A percentile compares a stretch with the other conserved stretches of the same genome.
Conservation (phyloP, 495 filamentous ascomycete species). For the Aspergillus ostianus region DNA sequence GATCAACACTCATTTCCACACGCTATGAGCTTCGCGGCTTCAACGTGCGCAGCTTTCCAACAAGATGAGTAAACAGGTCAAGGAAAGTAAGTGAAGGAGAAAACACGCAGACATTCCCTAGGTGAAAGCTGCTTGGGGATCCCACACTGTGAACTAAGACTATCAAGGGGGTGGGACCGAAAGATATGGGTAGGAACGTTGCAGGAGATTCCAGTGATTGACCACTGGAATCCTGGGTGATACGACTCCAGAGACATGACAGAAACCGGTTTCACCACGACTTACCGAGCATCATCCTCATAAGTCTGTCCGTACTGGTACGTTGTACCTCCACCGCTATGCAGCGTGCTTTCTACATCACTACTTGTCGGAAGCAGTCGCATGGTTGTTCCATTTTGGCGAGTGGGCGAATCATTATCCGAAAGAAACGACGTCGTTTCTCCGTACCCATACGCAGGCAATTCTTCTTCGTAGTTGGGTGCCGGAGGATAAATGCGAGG, state of each 20-base stretch:
- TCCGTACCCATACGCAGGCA: slow-evolving; percentile 40
- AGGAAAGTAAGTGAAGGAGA: background rate
- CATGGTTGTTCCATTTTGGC: slow-evolving; percentile 53
- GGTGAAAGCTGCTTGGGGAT: background rate
- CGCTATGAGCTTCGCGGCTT: background rate
- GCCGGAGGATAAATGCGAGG: slow-evolving; percentile 24
- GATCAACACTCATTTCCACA: background rate
- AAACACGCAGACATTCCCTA: background rate
- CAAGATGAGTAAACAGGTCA: background rate
- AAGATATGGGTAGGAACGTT: background rate
- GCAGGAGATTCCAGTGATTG: slow-evolving; percentile 12
- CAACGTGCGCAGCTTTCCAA: background rate
- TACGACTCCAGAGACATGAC: slow-evolving; percentile 9
- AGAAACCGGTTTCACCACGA: background rate
- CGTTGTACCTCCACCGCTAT: slow-evolving; percentile 18
- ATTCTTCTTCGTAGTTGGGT: slow-evolving; percentile 39
- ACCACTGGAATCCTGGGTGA: slow-evolving; percentile 11
- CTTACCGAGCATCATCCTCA: slow-evolving; percentile 21
- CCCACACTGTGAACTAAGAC: background rate
- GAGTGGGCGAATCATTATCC: slow-evolving; percentile 32
- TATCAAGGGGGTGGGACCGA: slow-evolving; percentile 12
- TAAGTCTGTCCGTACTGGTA: slow-evolving; percentile 23
- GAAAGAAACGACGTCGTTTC: slow-evolving; percentile 33
- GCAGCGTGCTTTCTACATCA: slow-evolving; percentile 32
- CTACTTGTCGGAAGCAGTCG: slow-evolving; percentile 58